Base-by-base conservation (phyloP, 352 stramenopile species). In the Phytophthora kernoviae region DNA sequence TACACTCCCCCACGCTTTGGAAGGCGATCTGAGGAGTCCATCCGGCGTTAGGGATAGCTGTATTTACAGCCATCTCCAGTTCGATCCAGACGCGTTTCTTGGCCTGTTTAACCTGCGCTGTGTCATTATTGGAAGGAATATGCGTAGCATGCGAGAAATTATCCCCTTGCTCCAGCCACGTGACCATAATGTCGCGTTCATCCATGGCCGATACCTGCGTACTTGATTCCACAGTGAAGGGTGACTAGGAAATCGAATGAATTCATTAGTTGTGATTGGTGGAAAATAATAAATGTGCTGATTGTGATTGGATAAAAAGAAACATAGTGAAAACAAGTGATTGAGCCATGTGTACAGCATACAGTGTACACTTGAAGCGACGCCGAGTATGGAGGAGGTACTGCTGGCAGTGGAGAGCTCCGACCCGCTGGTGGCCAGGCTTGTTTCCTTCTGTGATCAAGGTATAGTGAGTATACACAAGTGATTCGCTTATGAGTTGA, bases 341-440 rank as follows among this genome's bases (percentile, higher is more conserved):
- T 30, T 30, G 24, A 39, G 34, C 14, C 36, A n/a, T n/a, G n/a
- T n/a, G n/a, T n/a, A n/a, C n/a, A n/a, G n/a, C n/a, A n/a, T n/a
- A n/a, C n/a, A n/a, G n/a, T n/a, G n/a, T n/a, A n/a, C n/a, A n/a
- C 22, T 66, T 69, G 61, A 66, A 70, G 49, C 26, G 56, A 49
- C 57, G 52, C 24, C 12, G 37, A 15, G 12, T 2, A 84, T 84
- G 75, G 69, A 84, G 18, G 68, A 81, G 43, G 62, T 84, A 52
- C 36, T 81, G 24, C 8, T 81, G 21, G 62, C 68, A 0, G 68
- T 79, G 21, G 65, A 77, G 54, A 81, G 71, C 57, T 79, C 71
- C 3, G 75, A 84, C 49, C 54, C 65, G 17, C 41, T 84, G 20
- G 41, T 84, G 15, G 75, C 68, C 14, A 68, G 71, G 33, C 65